Evolutionary conservation across 202 grass and related monocot genomes (phyloP).

Genomic region (Zoysia matrella): DNA sequence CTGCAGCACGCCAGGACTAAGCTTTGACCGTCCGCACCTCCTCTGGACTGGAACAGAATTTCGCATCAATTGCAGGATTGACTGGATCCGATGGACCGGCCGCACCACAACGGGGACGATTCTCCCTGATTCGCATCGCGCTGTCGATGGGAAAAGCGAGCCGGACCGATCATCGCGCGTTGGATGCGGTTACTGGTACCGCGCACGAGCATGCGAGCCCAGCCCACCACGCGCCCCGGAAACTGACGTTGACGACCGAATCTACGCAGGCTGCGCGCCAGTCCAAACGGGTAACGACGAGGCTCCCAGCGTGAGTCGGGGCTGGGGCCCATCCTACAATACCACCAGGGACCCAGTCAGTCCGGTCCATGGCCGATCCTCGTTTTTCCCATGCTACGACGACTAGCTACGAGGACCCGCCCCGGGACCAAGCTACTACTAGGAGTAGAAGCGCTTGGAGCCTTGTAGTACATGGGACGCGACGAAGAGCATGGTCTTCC

Average conservation of each 20-base stretch:
- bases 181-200: no score
- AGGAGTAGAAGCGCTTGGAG: no score
- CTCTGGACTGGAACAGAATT: no score
- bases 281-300: conserved; percentile 49
- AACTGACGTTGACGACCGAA: neutral
- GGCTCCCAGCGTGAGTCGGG: neutral
- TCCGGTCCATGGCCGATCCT: neutral
- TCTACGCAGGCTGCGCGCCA: neutral
- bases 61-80: no score
- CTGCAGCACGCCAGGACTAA: neutral
- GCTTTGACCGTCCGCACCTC: neutral
- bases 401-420: neutral
- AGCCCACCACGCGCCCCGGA: neutral
- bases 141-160: no score
- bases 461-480: neutral
- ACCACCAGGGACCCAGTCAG: neutral
- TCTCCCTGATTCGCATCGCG: no score
- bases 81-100: no score
- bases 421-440: neutral
- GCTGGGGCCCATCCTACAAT: neutral
- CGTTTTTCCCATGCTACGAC: neutral
- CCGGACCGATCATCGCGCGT: no score
- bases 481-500: neutral
- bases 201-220: neutral
- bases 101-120: no score